Percentiles rank a stretch among this genome's conserved stretches.
Conservation (phyloP, 495 filamentous ascomycete genomes). For the Penicillium goetzii region DNA sequence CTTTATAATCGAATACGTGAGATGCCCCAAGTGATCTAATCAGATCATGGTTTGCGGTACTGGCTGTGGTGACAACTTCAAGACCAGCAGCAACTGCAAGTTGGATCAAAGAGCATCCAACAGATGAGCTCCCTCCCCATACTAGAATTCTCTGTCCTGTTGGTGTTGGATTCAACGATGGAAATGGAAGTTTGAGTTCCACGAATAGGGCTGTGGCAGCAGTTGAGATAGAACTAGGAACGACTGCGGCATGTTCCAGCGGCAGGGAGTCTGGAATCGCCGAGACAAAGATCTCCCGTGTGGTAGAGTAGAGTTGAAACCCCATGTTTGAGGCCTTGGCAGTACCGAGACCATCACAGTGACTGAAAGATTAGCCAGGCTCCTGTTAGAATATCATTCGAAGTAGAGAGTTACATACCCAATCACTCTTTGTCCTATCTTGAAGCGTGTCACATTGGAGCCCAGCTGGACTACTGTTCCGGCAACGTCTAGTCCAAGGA, state of each 20-base stretch:
- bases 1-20: constrained; percentile 43
- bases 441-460: constrained; percentile 35
- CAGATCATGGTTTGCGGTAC: constrained; percentile 35
- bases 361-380: not conserved
- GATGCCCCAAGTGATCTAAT: constrained; percentile 42
- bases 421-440: constrained; percentile 47
- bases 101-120: constrained; percentile 41
- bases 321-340: constrained; percentile 29
- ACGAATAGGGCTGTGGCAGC: constrained; percentile 51
- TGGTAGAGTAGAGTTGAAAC: constrained; percentile 38
- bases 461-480: constrained; percentile 46
- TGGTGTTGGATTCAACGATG: constrained; percentile 23
- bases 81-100: constrained; percentile 38
- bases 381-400: not conserved
- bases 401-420: constrained; percentile 31
- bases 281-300: constrained; percentile 27
- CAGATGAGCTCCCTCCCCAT: constrained; percentile 41
- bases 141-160: constrained; percentile 36
- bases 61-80: constrained; percentile 43
- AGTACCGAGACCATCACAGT: constrained; percentile 23
- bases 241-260: constrained; percentile 47
- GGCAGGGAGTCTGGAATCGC: constrained; percentile 45
- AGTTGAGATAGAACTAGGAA: constrained; percentile 53
- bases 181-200: constrained; percentile 36
- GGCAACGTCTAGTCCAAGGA: constrained; percentile 47